phyloP scores from a whole-genome alignment of 257 asterid species.

The Solanum raphanifolium region DNA sequence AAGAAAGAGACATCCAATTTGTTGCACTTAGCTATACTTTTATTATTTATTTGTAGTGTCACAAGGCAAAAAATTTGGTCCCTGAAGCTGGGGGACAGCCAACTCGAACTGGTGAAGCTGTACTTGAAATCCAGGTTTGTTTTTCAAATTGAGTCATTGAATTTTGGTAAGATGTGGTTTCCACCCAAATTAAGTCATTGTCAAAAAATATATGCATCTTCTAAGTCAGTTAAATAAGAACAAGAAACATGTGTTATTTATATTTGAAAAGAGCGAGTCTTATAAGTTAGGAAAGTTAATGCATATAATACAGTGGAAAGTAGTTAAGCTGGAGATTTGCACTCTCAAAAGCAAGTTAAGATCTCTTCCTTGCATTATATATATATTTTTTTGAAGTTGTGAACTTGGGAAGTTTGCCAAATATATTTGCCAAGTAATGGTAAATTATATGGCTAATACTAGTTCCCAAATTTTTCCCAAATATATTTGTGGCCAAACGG shows the following conservation, averaged over 20 bases:
- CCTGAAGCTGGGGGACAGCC: constrained; percentile 98
- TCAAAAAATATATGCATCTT: not conserved
- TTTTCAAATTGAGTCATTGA: constrained; percentile 4
- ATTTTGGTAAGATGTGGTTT: not conserved
- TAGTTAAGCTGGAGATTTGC: not conserved
- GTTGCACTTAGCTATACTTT: not conserved
- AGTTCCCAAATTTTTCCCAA: not conserved
- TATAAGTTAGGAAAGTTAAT: not conserved
- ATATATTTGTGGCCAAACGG: not conserved
- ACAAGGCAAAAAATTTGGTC: constrained; percentile 95
- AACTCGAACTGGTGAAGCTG: constrained; percentile 97
- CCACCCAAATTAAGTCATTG: not conserved
- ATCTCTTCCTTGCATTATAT: not conserved
- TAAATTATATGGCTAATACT: not conserved
- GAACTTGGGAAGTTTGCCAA: not conserved
- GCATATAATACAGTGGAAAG: not conserved
- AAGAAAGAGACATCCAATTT: constrained; percentile 2
- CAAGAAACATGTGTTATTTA: not conserved
- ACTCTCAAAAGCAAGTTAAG: not conserved
- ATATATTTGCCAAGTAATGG: not conserved
- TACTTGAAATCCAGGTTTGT: constrained; percentile 91
- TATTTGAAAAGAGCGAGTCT: not conserved
- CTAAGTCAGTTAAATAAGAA: not conserved
- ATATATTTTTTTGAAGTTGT: not conserved
- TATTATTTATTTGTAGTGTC: constrained; percentile 55